Conservation (phyloP, 208 protist species). For the Leishmania tropica region DNA sequence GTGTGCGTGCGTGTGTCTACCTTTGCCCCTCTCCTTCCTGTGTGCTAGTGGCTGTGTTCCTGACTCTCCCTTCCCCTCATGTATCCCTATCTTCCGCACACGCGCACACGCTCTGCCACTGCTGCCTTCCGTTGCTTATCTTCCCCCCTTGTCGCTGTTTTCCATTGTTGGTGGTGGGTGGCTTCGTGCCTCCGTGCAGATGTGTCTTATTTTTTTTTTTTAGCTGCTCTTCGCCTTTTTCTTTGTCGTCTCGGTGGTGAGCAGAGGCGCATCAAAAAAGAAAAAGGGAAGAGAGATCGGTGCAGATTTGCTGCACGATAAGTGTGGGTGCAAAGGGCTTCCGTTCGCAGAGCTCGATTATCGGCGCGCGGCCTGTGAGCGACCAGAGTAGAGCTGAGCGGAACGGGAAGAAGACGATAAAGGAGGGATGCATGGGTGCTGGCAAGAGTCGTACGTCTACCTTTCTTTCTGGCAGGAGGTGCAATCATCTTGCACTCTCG, state of each 20-base stretch:
- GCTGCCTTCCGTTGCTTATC: not conserved
- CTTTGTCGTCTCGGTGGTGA: not conserved
- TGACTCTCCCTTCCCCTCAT: not conserved
- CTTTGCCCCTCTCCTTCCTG: not conserved
- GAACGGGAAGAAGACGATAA: not conserved
- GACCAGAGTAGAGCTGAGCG: not conserved
- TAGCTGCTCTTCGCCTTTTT: not conserved
- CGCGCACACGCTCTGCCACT: not conserved
- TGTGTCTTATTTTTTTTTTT: not conserved
- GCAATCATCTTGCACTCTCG: not conserved
- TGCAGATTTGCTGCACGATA: not conserved
- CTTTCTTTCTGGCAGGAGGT: not conserved
- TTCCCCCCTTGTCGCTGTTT: not conserved
- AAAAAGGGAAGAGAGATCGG: slow-evolving; percentile 3
- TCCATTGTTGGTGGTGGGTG: not conserved
- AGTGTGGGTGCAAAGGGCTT: not conserved
- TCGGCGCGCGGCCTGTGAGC: not conserved
- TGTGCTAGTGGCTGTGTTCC: not conserved
- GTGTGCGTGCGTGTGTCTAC: not conserved
- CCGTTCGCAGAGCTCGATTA: not conserved
- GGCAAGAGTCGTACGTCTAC: not conserved
- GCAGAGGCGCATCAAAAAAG: not conserved
- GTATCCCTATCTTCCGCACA: not conserved
- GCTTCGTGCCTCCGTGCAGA: not conserved
- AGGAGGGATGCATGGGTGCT: not conserved